Evolutionary conservation across 1,139 yeast species (phyloP).

Genomic region (Nakaseomyces uthaithaninus): DNA sequence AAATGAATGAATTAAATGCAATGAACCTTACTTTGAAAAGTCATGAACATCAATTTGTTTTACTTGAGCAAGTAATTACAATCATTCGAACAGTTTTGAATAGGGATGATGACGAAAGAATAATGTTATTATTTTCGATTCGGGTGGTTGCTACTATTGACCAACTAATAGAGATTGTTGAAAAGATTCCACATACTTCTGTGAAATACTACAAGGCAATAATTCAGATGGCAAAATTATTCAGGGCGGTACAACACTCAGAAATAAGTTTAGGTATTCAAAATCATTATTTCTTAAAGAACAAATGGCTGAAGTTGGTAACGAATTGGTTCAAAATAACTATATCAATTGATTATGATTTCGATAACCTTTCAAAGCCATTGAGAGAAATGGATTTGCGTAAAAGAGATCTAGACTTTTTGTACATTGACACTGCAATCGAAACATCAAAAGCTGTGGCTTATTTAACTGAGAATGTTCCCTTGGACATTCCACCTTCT

Average conservation of each 20-base stretch:
- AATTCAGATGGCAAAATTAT: constrained; percentile 51
- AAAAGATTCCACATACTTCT: constrained; percentile 32
- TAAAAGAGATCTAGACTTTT: constrained; percentile 43
- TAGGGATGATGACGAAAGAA: constrained; percentile 34
- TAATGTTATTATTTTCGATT: constrained; percentile 34
- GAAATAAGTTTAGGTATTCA: constrained; percentile 37
- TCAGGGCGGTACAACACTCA: constrained; percentile 43
- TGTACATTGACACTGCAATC: constrained; percentile 56
- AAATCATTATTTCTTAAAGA: constrained; percentile 55
- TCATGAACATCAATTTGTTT: constrained; percentile 24
- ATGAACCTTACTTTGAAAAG: constrained; percentile 23
- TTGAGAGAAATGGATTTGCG: constrained; percentile 28
- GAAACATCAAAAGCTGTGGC: constrained; percentile 57
- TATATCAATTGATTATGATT: constrained; percentile 30
- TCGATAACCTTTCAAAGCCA: constrained; percentile 29
- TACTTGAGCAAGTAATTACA: constrained; percentile 37
- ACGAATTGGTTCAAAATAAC: constrained; percentile 66
- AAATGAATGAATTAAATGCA: constrained; percentile 15
- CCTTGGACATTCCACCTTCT: constrained; percentile 57
- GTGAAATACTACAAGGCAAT: constrained; percentile 42
- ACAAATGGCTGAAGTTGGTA: constrained; percentile 49
- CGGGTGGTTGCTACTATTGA: constrained; percentile 35
- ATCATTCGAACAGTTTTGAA: constrained; percentile 37
- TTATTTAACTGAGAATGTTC: constrained; percentile 45
- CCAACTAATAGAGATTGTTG: constrained; percentile 33